These are phyloP conservation scores for Wilcoxina mikolae DNA, from an alignment of 495 filamentous ascomycete genomes.

Conservation along the genomic window DNA sequence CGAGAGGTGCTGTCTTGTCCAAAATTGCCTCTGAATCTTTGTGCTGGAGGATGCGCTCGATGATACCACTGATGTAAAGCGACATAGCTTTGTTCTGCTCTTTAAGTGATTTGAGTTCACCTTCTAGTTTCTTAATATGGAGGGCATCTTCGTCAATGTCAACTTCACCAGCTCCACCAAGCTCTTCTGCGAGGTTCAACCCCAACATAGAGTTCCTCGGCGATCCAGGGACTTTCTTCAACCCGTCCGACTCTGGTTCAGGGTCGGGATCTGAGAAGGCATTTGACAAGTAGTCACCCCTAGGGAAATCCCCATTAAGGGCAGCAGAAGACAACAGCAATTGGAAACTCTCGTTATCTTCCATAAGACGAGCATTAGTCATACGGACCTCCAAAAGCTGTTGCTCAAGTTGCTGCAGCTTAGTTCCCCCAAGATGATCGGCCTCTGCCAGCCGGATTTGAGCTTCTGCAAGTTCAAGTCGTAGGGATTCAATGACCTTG, in stretches of 20 bases:
- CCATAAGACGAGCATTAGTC: constrained; percentile 88
- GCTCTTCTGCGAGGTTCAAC: constrained; percentile 75
- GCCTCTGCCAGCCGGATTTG: constrained; percentile 93
- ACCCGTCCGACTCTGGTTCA: constrained; percentile 14
- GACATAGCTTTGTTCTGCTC: constrained; percentile 95
- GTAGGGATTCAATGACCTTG: constrained; percentile 80
- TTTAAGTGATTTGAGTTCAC: constrained; percentile 65
- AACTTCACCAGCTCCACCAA: constrained; percentile 46
- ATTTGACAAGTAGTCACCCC: constrained; percentile 61
- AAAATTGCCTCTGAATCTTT: constrained; percentile 88
- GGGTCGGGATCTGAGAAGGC: constrained; percentile 30
- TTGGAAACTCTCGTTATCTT: constrained; percentile 97
- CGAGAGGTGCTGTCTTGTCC: constrained; percentile 44
- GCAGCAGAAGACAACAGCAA: constrained; percentile 85
- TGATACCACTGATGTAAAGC: constrained; percentile 96
- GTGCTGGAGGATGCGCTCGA: constrained; percentile 81
- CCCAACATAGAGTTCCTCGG: constrained; percentile 29
- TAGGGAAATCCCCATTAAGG: constrained; percentile 80
- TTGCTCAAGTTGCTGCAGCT: constrained; percentile 73
- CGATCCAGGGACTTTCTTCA: constrained; percentile 25
- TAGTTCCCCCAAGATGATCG: constrained; percentile 77
- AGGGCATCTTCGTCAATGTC: constrained; percentile 44
- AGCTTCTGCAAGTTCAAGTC: constrained; percentile 80
- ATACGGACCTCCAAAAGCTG: constrained; percentile 77
- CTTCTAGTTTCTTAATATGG: constrained; percentile 53